Percentiles rank a stretch among this genome's conserved stretches.
phyloP scores from a whole-genome alignment of 1,284 basidiomycete species.

The Austroboletus sp. region DNA sequence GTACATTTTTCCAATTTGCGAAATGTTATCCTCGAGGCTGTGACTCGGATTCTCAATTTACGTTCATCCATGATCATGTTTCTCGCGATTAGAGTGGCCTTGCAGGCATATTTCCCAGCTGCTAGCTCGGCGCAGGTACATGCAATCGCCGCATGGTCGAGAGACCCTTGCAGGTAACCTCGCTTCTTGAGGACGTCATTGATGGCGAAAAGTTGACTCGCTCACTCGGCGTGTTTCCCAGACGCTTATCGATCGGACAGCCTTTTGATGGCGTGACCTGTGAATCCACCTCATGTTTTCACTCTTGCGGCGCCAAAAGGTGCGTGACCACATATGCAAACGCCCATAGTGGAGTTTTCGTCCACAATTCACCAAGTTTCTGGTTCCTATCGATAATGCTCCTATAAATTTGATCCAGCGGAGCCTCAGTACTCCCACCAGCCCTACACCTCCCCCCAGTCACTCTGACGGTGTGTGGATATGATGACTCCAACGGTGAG shows the following conservation, averaged over 20 bases:
- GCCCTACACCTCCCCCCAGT: background rate
- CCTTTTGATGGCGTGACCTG: conserved; percentile 5
- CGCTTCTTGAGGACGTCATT: background rate
- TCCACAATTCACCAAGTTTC: background rate
- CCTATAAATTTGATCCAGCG: conserved; percentile 19
- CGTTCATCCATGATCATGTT: conserved; percentile 8
- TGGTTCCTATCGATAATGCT: background rate
- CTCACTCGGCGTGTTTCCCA: background rate
- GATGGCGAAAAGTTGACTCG: background rate
- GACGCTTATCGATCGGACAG: conserved; percentile 13
- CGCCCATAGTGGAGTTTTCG: conserved; percentile 11
- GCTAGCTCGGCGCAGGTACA: conserved; percentile 2
- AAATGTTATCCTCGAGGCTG: too few relatives aligned
- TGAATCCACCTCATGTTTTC: background rate
- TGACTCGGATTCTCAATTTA: background rate
- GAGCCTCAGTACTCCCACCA: background rate
- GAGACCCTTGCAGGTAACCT: background rate
- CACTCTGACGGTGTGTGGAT: conserved; percentile 2
- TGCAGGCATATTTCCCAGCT: background rate
- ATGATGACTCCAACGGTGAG: conserved; percentile 11
- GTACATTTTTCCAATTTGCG: too few relatives aligned
- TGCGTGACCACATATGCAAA: conserved; percentile 5
- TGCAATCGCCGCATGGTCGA: conserved; percentile 16
- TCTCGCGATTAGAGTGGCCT: background rate
- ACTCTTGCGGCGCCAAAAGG: conserved; percentile 3